phyloP scores from a whole-genome alignment of 371 early-diverging fungal genomes.

The Rhizopus microsporus region DNA sequence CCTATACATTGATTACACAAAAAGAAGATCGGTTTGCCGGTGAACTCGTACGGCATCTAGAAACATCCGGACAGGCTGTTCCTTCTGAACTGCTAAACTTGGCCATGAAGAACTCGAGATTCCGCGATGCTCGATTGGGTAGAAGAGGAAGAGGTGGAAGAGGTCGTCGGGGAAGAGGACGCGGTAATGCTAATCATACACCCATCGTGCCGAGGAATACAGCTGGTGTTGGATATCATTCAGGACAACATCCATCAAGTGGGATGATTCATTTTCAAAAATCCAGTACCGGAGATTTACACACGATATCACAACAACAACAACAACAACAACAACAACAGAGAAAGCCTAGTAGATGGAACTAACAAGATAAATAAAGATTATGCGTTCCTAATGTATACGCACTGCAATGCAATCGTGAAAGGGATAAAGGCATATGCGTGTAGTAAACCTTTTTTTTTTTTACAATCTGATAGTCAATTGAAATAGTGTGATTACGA shows the following conservation, averaged over 20 bases:
- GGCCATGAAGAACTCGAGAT: conserved; percentile 76
- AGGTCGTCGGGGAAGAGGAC: conserved; percentile 35
- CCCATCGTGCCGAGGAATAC: conserved; percentile 1
- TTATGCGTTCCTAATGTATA: no score
- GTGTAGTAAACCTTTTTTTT: no score
- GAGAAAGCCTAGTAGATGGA: conserved; percentile 19
- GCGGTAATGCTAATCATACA: conserved; percentile 9
- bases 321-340: neutral
- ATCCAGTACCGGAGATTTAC: conserved; percentile 33
- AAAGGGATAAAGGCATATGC: neutral
- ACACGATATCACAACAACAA: conserved; percentile 8
- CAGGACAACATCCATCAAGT: neutral
- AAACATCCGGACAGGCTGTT: conserved; percentile 65
- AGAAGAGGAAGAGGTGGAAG: conserved; percentile 45
- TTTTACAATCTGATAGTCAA: no score
- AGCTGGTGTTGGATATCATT: neutral
- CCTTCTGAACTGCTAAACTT: conserved; percentile 65
- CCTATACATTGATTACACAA: conserved; percentile 69
- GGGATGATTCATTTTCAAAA: conserved; percentile 31
- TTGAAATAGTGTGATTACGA: no score
- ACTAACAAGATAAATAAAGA: conserved; percentile 2
- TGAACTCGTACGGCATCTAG: conserved; percentile 74
- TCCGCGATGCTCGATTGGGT: conserved; percentile 50
- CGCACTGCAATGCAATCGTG: neutral
- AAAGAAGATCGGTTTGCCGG: conserved; percentile 82